Evolutionary conservation across 2,329 filamentous ascomycete species (phyloP), one percentile per base, ranked within the genome.

Genomic region (Chrysoporthe cubensis): DNA sequence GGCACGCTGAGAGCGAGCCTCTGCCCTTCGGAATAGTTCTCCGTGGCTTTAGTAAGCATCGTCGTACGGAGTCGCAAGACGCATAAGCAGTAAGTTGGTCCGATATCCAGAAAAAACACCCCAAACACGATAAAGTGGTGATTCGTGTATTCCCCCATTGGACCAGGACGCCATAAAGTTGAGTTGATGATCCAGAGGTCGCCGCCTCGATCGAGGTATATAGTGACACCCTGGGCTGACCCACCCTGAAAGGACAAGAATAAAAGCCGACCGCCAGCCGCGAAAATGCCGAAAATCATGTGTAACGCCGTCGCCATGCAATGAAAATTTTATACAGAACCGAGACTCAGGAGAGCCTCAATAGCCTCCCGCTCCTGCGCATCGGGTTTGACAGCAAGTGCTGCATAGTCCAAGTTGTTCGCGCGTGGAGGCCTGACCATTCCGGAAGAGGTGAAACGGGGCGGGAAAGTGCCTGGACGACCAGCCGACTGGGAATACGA

Each of bases 351-450:
- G 75, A 95, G 87, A 72, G 92, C 92, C 79, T 93, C 92, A 71
- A 94, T 87, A 66, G 92, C 92, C 79, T 93, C 92, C 74, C 90
- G 90, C 83, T 95, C 92, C 79, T 93, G 90, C 70, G 88, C 86
- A 77, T 90, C 88, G 65, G 88, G 85, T 70, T 86, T 79, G 64
- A 79, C 80, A 71, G 80, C 81, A 71, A 87, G 77, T 61, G 81
- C 80, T 68, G 83, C 81, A 74, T 88, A 80, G 77, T 86, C 80
- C 73, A 87, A 80, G 73, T 83, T 83, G 74, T 78, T 78, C 71
- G 81, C 79, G 74, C 83, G 84, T 60, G 84, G 85, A 70, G 83
- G 77, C 71, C 82, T 85, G 69, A 83, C 83, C 83, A 87, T 86
- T 64, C 85, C 85, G 65, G 81, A 80, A 44, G 68, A 70, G 71